Evolutionary conservation across 2,329 filamentous ascomycete genomes (phyloP), one percentile per base, ranked within the genome.

Genomic region (Cryphonectria parasitica): DNA sequence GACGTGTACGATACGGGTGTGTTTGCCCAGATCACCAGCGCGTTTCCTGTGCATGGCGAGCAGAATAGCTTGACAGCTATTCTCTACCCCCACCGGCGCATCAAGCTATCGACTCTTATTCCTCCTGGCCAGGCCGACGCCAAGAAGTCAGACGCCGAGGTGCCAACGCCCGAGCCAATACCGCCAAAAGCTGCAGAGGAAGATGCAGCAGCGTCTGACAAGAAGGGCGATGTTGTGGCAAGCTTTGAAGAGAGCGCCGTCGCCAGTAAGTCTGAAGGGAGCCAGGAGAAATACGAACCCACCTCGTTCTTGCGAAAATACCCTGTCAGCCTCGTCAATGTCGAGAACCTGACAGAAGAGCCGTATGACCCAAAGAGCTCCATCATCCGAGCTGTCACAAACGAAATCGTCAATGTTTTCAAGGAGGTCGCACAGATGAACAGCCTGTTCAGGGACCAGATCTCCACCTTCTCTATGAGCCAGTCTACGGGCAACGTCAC

Each of bases 371-470:
- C 94, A 78, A 97, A 95, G 82, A 96, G 92, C 77, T 91, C 91
- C 25, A 90, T 96, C 45, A 94, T 98, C 72, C 91, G 94, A 69
- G 96, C 96, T 17, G 90, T 99, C 62, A 96, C 95, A 65, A 97
- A 95, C 77, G 97, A 99, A 83, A 98, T 99, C 73, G 94, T 99
- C 79, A 98, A 98, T 79, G 96, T 97, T 0, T 98, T 98, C 86
- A 98, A 98, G 83, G 95, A 98, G 79, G 94, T 99, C 68, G 95
- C 95, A 13, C 92, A 90, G 61, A 89, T 98, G 82, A 99, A 98
- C 83, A 94, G 92, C 71, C 86, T 99, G 28, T 99, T 99, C 86
- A 90, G 95, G 70, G 96, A 99, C 77, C 96, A 99, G 78, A 97
- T 99, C 69, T 97, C 95, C 0, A 97, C 95, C 1, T 99, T 98